These are phyloP conservation scores for Fomitiporia mediterranea DNA, from an alignment of 1,284 basidiomycete genomes.

Conservation along the genomic window DNA sequence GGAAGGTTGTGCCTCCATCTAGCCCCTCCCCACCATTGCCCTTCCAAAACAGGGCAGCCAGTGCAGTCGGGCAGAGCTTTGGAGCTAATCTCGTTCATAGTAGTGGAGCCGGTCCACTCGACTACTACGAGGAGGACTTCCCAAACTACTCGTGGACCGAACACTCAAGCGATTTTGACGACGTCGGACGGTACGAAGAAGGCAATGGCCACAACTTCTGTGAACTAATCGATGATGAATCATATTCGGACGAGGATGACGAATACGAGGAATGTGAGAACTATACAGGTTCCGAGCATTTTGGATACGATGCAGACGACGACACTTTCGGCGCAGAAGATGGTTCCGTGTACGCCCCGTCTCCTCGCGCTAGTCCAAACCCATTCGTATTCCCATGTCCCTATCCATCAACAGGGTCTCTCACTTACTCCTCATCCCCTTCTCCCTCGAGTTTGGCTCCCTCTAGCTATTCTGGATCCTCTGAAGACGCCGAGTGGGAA, in stretches of 20 bases:
- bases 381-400: background rate
- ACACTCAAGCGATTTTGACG: too few relatives aligned
- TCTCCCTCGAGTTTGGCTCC: background rate
- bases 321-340: background rate
- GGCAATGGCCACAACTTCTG: too few relatives aligned
- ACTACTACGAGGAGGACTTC: background rate
- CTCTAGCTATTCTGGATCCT: background rate
- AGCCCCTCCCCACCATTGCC: background rate
- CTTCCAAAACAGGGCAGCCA: too few relatives aligned
- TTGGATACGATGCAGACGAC: background rate
- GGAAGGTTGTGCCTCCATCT: background rate
- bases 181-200: too few relatives aligned
- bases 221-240: too few relatives aligned
- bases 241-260: too few relatives aligned
- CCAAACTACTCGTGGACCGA: background rate
- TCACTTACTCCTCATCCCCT: background rate
- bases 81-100: background rate
- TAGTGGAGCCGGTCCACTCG: background rate
- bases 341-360: background rate
- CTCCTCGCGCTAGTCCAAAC: background rate
- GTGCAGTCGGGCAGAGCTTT: background rate
- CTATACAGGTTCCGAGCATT: background rate
- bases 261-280: background rate
- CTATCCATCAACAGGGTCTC: background rate
- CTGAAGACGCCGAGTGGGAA: too few relatives aligned